phyloP scores from a whole-genome alignment of 768 basidiomycete species.

The Crepidotus variabilis region DNA sequence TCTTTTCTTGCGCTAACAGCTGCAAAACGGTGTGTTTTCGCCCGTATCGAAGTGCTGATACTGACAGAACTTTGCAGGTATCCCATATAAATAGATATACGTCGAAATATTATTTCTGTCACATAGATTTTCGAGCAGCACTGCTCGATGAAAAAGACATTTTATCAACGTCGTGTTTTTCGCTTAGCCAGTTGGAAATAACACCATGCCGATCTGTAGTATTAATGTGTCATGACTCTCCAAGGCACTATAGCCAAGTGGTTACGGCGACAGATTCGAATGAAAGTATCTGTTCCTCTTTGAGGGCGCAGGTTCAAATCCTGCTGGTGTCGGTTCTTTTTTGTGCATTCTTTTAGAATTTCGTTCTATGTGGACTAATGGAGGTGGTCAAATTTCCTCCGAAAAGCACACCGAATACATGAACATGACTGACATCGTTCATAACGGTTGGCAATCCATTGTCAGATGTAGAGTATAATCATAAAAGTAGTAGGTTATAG shows the following conservation, averaged over 20 bases:
- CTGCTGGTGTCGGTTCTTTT: conserved; percentile 27
- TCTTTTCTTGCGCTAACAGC: conserved; percentile 18
- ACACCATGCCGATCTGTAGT: too few species aligned
- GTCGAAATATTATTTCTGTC: too few species aligned
- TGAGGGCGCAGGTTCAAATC: conserved; percentile 34
- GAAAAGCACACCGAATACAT: too few species aligned
- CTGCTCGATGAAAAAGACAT: too few species aligned
- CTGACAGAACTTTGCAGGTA: background rate
- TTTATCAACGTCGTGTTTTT: too few species aligned
- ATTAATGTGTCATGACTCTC: fast-evolving
- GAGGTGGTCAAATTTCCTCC: too few species aligned
- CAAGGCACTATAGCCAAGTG: conserved; percentile 62
- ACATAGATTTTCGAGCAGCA: too few species aligned
- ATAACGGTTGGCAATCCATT: background rate
- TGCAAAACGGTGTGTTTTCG: conserved; percentile 13
- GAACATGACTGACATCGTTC: too few species aligned
- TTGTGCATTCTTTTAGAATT: background rate
- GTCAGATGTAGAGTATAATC: too few species aligned
- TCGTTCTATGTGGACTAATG: too few species aligned
- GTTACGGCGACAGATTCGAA: conserved; percentile 78
- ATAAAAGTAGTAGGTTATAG: background rate
- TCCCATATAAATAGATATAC: conserved; percentile 6
- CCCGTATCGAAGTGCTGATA: background rate
- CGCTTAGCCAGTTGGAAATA: too few species aligned
- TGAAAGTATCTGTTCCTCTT: conserved; percentile 21